Evolutionary conservation across 768 basidiomycete species (phyloP).

Genomic region (Tephrocybe sp.): DNA sequence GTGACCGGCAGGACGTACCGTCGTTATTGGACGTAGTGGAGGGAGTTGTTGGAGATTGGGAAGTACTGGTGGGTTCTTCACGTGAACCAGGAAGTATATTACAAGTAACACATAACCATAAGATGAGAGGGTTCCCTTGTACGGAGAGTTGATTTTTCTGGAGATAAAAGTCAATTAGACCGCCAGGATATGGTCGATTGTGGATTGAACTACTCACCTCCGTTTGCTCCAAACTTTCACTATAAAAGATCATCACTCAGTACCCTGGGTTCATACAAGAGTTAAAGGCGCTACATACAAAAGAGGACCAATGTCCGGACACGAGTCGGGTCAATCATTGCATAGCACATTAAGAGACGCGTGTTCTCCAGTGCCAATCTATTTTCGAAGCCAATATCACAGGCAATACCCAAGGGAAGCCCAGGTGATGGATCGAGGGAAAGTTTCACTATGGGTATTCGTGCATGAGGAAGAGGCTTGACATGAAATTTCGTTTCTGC

Average conservation of each 20-base stretch:
- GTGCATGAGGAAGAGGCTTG: conserved; percentile 93
- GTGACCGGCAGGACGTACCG: conserved; percentile 39
- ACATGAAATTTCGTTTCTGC: conserved; percentile 95
- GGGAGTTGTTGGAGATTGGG: conserved; percentile 97
- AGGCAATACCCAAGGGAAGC: conserved; percentile 86
- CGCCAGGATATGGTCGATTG: background rate
- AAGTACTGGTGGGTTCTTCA: conserved; percentile 95
- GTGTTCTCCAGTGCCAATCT: conserved; percentile 97
- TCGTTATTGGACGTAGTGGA: conserved; percentile 82
- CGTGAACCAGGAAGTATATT: conserved; percentile 96
- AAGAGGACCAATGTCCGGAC: conserved; percentile 94
- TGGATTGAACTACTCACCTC: conserved; percentile 46
- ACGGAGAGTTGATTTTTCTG: conserved; percentile 98
- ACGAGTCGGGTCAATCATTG: conserved; percentile 92
- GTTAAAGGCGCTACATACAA: conserved; percentile 57
- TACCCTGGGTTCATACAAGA: conserved; percentile 5
- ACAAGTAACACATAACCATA: conserved; percentile 98
- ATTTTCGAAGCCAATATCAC: conserved; percentile 99
- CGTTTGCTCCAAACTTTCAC: conserved; percentile 99
- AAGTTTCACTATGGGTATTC: conserved; percentile 98
- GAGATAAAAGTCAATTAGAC: conserved; percentile 4
- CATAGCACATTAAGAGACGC: conserved; percentile 93
- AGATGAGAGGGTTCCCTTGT: conserved; percentile 93
- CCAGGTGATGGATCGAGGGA: conserved; percentile 85
- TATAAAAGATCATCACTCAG: conserved; percentile 33